A percentile compares a stretch with the other conserved stretches of the same genome.
These are phyloP conservation scores for Colletotrichum sp. DNA, from an alignment of 2,329 filamentous ascomycete genomes.

Conservation along the genomic window DNA sequence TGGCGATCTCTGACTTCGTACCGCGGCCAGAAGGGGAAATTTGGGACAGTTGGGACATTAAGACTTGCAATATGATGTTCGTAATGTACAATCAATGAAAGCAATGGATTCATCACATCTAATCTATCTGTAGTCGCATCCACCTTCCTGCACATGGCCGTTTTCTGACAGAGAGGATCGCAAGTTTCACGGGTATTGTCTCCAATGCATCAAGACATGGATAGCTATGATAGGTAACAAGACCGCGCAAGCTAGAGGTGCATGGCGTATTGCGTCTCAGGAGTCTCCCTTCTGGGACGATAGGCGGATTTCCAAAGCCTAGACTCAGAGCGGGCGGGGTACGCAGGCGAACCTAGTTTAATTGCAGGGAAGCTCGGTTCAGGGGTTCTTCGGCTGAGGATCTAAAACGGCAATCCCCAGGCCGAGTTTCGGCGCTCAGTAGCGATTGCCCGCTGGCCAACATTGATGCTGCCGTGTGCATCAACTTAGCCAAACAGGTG, in stretches of 20 bases:
- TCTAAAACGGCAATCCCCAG: not conserved
- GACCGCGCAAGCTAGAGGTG: rapidly evolving
- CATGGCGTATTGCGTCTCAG: not conserved
- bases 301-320: not conserved
- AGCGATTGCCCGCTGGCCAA: not conserved
- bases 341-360: rapidly evolving
- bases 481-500: too few species aligned
- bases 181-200: too few species aligned
- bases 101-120: too few species aligned
- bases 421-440: not conserved
- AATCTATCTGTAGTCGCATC: not conserved
- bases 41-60: rapidly evolving
- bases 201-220: too few species aligned
- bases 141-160: not conserved
- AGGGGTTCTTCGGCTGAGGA: not conserved
- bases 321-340: not conserved
- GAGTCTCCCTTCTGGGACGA: not conserved
- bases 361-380: not conserved
- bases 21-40: not conserved
- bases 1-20: not conserved
- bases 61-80: not conserved
- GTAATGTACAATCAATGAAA: not conserved
- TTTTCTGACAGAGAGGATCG: not conserved
- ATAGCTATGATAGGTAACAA: not conserved
- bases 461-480: too few species aligned